Percentiles rank a stretch among this genome's conserved stretches.
Conservation (phyloP, 495 filamentous ascomycete genomes). For the Elaphomyces granulatus region DNA sequence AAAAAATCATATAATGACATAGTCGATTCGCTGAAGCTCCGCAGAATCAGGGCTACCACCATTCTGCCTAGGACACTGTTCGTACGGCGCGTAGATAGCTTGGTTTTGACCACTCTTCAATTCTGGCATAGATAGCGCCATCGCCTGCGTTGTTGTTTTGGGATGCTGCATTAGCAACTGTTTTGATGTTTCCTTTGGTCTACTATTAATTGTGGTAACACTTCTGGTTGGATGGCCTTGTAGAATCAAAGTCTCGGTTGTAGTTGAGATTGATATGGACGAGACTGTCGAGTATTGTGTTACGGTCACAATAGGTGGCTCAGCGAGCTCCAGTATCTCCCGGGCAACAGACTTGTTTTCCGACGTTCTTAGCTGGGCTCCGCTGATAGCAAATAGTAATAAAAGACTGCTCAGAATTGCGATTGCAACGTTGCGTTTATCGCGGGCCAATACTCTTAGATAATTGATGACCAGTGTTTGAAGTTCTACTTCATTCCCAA, state of each 20-base stretch:
- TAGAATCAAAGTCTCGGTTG: neutral
- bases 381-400: neutral
- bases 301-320: neutral
- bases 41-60: too few relatives aligned
- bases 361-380: neutral
- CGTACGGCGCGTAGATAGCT: too few relatives aligned
- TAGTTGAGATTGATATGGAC: neutral
- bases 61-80: too few relatives aligned
- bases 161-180: too few relatives aligned
- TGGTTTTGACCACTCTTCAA: too few relatives aligned
- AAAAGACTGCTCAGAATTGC: slow-evolving; percentile 11
- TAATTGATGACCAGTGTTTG: slow-evolving; percentile 53
- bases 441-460: slow-evolving; percentile 47
- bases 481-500: slow-evolving; percentile 29
- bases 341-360: neutral
- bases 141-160: too few relatives aligned
- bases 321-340: neutral
- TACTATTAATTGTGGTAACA: too few relatives aligned
- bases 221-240: too few relatives aligned
- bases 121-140: too few relatives aligned
- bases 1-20: too few relatives aligned
- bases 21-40: too few relatives aligned
- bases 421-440: slow-evolving; percentile 59
- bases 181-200: too few relatives aligned
- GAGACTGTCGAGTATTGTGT: neutral